A percentile compares a stretch with the other conserved stretches of the same genome.
These are phyloP conservation scores for Cryphonectria radicalis DNA, from an alignment of 2,329 filamentous ascomycete species.

Conservation along the genomic window DNA sequence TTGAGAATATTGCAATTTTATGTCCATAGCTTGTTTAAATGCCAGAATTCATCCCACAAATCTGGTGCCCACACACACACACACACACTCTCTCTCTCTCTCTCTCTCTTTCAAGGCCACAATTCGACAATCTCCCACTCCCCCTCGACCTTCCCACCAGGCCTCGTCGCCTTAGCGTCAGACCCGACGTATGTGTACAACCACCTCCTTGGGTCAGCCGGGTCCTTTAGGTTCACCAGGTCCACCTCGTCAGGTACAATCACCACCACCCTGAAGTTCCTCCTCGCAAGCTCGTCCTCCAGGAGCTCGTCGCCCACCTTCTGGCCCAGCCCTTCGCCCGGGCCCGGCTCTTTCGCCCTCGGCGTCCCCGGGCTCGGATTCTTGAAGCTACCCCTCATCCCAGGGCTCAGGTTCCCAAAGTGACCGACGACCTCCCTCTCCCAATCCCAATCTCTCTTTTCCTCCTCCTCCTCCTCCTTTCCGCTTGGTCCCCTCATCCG, in stretches of 20 bases:
- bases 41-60: neutral
- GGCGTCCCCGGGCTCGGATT: slow-evolving; percentile 71
- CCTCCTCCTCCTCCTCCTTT: slow-evolving; percentile 31
- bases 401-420: slow-evolving; percentile 86
- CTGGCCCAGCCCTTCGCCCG: slow-evolving; percentile 57
- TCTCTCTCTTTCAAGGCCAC: slow-evolving; percentile 59
- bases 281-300: slow-evolving; percentile 70
- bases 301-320: slow-evolving; percentile 65
- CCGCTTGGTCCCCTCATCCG: slow-evolving; percentile 63
- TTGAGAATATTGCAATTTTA: neutral
- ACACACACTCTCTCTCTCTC: neutral
- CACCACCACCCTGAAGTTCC: slow-evolving; percentile 82
- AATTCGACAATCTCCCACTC: slow-evolving; percentile 72
- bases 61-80: too few species aligned
- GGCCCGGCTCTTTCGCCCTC: slow-evolving; percentile 53
- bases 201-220: slow-evolving; percentile 65
- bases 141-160: slow-evolving; percentile 43
- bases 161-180: slow-evolving; percentile 40
- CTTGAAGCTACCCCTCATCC: slow-evolving; percentile 77
- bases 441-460: slow-evolving; percentile 71
- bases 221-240: slow-evolving; percentile 71
- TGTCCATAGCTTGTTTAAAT: neutral
- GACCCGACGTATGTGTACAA: slow-evolving; percentile 63
- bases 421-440: slow-evolving; percentile 78
- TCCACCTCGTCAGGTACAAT: slow-evolving; percentile 81